Base-by-base conservation (phyloP, 495 filamentous ascomycete species). In the Aspergillus coremiiformis region DNA sequence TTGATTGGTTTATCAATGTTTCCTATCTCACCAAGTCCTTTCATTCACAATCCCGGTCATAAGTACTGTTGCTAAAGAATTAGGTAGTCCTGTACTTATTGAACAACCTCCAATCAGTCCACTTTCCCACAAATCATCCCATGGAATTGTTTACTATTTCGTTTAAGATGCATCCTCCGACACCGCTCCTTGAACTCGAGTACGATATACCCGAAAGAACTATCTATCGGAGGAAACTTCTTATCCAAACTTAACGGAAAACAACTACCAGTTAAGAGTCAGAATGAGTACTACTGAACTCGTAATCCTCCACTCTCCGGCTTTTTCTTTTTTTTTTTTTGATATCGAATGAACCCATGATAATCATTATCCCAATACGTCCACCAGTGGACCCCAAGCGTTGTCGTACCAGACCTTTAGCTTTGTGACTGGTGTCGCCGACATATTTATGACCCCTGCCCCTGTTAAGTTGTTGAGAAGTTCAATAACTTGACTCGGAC, bases 361-460 rank as follows among this genome's bases (percentile, higher is more conserved):
- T 39, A 49, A 24, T 49, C 32, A 5, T n/a, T n/a, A n/a, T n/a
- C n/a, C n/a, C 11, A 5, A 5, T 47, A 4, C 23, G 17, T 12
- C n/a, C 23, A 47, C 8, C 0, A 29, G 44, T 33, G 27, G 44
- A 29, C 37, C 37, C 37, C 20, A 10, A 6, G 4, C 8, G 5
- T 4, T 6, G 37, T 33, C 20, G 15, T 5, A 22, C 15, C 29
- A n/a, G n/a, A n/a, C n/a, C n/a, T n/a, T 30, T 7, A 33, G 17
- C 0, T 47, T 51, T 61, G 49, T 58, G 59, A 62, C 59, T 62
- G 55, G 59, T 58, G 58, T 52, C 53, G 33, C 41, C 54, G 23
- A 56, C 55, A 35, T 62, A 62, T 62, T 62, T 62, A 62, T 62
- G 47, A 30, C 46, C 47, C 48, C 49, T 53, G 47, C 27, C n/a